These are phyloP conservation scores for Apiospora pterosperma DNA, from an alignment of 2,329 filamentous ascomycete genomes.

Conservation along the genomic window DNA sequence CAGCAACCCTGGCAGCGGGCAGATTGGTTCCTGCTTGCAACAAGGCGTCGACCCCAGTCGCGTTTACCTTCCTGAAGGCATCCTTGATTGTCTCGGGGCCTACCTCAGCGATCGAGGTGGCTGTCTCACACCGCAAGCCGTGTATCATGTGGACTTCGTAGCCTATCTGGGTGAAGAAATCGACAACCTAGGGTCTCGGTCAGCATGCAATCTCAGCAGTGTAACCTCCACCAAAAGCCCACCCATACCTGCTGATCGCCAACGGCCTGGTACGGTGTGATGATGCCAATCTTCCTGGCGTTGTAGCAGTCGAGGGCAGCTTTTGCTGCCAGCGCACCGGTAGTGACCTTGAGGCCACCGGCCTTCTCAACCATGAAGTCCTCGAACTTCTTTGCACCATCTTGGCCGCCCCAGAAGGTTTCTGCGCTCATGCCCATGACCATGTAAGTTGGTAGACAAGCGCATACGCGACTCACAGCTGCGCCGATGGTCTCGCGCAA, in stretches of 20 bases:
- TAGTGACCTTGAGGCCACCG: constrained; percentile 24
- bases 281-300: constrained; percentile 26
- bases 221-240: not conserved
- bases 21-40: constrained; percentile 30
- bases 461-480: constrained; percentile 23
- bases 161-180: constrained; percentile 27
- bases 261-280: constrained; percentile 28
- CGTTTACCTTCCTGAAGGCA: constrained; percentile 22
- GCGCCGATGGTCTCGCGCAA: constrained; percentile 24
- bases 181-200: constrained; percentile 15
- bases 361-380: constrained; percentile 25
- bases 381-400: constrained; percentile 26
- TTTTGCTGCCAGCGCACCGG: constrained; percentile 26
- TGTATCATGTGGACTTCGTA: constrained; percentile 24
- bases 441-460: constrained; percentile 25
- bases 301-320: constrained; percentile 24
- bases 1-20: constrained; percentile 23
- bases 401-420: constrained; percentile 29
- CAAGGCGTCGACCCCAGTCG: constrained; percentile 22
- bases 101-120: constrained; percentile 27
- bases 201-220: not conserved
- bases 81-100: constrained; percentile 23
- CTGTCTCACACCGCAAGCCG: constrained; percentile 24
- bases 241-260: constrained; percentile 24
- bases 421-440: constrained; percentile 31